Evolutionary conservation across 495 filamentous ascomycete species (phyloP).

Genomic region (Trichoderma asperelloides): DNA sequence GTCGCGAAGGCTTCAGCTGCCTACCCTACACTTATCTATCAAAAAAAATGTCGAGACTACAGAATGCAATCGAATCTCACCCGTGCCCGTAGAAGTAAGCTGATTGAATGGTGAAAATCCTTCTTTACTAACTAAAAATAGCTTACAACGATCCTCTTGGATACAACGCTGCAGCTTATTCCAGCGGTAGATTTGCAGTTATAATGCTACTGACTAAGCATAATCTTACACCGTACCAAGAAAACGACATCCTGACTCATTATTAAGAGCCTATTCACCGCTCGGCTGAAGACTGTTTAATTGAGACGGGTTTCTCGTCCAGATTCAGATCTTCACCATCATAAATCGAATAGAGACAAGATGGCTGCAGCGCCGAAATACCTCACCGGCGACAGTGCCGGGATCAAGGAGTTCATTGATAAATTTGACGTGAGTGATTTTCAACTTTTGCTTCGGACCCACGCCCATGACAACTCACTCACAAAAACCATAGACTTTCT

Average conservation of each 20-base stretch:
- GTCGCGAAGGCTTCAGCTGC: not conserved
- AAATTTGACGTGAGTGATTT: conserved; percentile 74
- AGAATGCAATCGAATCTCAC: not conserved
- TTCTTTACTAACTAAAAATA: not conserved
- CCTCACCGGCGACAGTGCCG: conserved; percentile 67
- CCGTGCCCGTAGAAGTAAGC: not conserved
- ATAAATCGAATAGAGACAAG: not conserved
- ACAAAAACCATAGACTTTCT: conserved; percentile 56
- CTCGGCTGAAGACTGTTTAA: not conserved
- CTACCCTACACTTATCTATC: not conserved
- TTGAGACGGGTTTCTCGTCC: not conserved
- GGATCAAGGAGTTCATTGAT: conserved; percentile 72
- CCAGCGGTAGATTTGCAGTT: not conserved
- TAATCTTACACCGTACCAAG: not conserved
- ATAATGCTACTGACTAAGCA: not conserved
- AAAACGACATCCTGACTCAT: not conserved
- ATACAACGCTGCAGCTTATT: not conserved
- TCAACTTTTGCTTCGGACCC: not conserved
- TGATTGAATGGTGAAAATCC: not conserved
- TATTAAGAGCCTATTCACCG: not conserved
- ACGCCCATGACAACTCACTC: conserved; percentile 10
- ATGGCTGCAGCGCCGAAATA: conserved; percentile 49
- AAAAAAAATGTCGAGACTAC: not conserved
- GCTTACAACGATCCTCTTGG: not conserved
- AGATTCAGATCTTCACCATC: not conserved